Evolutionary conservation across 805 yeast species (phyloP), one percentile per base, ranked within the genome.

Genomic region (Lachancea fermentati): DNA sequence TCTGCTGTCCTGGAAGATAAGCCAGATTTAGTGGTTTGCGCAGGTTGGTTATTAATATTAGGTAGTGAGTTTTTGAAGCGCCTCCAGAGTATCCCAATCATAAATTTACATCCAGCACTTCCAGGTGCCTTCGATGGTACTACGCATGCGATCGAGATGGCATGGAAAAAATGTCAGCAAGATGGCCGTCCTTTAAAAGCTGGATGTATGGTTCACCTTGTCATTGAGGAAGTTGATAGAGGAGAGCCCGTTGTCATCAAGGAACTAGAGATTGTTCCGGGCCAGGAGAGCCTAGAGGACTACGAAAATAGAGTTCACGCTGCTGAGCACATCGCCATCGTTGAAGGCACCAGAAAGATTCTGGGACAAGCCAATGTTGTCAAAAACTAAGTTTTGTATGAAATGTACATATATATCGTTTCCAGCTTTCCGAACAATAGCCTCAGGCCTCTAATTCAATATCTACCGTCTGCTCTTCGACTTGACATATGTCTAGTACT

Each of bases 51-150:
- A 89, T 73, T 93, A 38, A 93, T 93, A 43, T 70, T 93, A 44
- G 84, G 96, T 1, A 79, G 86, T 3, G 70, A 76, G 15, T 88
- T 87, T 50, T 69, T 93, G 45, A 65, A 68, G 30, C 88, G 89
- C 3, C 62, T 89, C 25, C 76, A 72, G 3, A 67, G 72, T 1
- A 73, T 88, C 19, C 85, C 89, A 28, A 89, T 93, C 47, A 88
- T 93, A 54, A 93, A 93, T 57, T 68, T 93, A 45, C 98, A 93
- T 60, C 98, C 98, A 4, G 97, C 98, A 0, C 75, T 93, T 44
- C 98, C 98, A 1, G 96, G 96, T 19, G 88, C 88, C 4, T 93
- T 91, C 68, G 97, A 91, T 43, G 98, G 98, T 4, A 91, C 95
- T 8, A 61, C 65, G 2, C 88, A 86, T 65, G 97, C 98, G 8